These are phyloP conservation scores for Furcasterigmium sp. DNA, from an alignment of 2,329 filamentous ascomycete species.

Conservation along the genomic window DNA sequence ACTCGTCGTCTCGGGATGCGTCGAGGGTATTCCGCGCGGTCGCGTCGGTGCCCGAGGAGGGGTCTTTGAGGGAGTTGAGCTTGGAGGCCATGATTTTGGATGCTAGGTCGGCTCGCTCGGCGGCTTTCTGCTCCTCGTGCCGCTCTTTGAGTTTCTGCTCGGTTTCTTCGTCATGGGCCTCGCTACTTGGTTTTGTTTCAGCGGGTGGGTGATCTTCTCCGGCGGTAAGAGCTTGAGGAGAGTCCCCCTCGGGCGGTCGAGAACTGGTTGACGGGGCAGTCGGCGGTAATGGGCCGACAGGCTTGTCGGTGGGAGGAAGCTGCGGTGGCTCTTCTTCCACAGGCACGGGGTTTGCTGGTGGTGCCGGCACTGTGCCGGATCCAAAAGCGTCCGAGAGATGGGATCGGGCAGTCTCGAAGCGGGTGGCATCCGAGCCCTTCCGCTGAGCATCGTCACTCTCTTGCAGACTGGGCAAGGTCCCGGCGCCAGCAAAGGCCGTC, in stretches of 20 bases:
- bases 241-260: no score
- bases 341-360: conserved; percentile 2
- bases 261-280: no score
- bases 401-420: conserved; percentile 36
- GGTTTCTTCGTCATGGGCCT: conserved; percentile 8
- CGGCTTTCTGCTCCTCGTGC: conserved; percentile 18
- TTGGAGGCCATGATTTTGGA: conserved; percentile 18
- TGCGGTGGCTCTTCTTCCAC: no score
- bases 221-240: no score
- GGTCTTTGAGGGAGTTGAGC: conserved; percentile 30
- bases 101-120: conserved; percentile 35
- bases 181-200: not conserved
- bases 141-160: conserved; percentile 11
- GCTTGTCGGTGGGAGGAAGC: no score
- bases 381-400: conserved; percentile 23
- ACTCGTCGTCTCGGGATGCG: conserved; percentile 11
- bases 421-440: conserved; percentile 16
- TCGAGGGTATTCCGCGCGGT: conserved; percentile 6
- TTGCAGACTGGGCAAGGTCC: conserved; percentile 8
- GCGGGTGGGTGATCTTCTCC: no score
- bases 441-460: conserved; percentile 2
- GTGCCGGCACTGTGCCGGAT: conserved; percentile 18
- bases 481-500: conserved; percentile 33
- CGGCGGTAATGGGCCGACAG: no score
- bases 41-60: conserved; percentile 5